Percentiles rank a stretch among this genome's conserved stretches.
Conservation (phyloP, 2,329 filamentous ascomycete species). For the Pestalotiopsis sp. region DNA sequence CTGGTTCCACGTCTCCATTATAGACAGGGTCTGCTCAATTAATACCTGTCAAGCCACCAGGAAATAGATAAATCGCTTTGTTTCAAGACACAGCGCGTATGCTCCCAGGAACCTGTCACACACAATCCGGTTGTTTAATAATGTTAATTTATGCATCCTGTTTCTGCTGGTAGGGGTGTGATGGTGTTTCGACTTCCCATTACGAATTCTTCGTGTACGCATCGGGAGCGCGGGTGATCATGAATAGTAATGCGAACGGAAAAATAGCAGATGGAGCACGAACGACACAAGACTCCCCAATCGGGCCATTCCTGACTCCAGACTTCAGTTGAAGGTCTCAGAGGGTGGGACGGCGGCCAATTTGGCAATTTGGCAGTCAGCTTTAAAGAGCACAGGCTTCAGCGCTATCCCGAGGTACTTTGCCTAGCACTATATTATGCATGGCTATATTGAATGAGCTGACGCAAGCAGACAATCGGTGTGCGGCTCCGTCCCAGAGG, state of each 20-base stretch:
- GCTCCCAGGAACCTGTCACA: not conserved
- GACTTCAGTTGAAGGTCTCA: not conserved
- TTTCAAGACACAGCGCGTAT: slow-evolving; percentile 1
- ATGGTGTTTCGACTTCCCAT: not conserved
- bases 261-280: not conserved
- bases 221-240: not conserved
- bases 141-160: not conserved
- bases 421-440: not conserved
- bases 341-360: not conserved
- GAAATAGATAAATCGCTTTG: slow-evolving; percentile 2
- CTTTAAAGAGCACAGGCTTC: not conserved
- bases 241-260: not conserved
- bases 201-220: not conserved
- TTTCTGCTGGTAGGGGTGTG: not conserved
- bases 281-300: not conserved
- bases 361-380: not conserved
- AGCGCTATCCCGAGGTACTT: not conserved
- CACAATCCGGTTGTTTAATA: not conserved
- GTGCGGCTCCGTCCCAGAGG: not conserved
- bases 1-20: not conserved
- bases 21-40: slow-evolving; percentile 3
- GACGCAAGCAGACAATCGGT: slow-evolving; percentile 1
- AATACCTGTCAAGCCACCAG: slow-evolving; percentile 8
- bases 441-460: not conserved
- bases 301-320: not conserved